Evolutionary conservation across 2,329 filamentous ascomycete species (phyloP).

Genomic region (Cordyceps militaris): DNA sequence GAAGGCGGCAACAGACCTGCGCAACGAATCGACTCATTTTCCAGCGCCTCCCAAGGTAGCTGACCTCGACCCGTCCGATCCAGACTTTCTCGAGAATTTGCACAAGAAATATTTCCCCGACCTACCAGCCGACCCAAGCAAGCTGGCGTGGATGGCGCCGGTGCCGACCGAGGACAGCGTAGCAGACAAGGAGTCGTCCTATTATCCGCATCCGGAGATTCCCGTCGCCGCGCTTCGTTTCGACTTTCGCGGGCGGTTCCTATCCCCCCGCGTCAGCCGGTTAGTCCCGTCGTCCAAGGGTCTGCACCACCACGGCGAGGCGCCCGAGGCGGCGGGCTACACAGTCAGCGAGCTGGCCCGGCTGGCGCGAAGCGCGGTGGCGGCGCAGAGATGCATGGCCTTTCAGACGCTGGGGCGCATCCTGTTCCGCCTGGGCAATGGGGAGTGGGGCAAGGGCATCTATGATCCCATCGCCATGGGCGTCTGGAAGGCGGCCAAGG

Average conservation of each 20-base stretch:
- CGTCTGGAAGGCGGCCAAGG: slow-evolving; percentile 74
- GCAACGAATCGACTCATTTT: slow-evolving; percentile 50
- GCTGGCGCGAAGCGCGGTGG: slow-evolving; percentile 71
- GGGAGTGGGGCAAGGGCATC: slow-evolving; percentile 54
- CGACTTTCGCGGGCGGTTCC: slow-evolving; percentile 72
- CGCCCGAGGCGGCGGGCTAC: slow-evolving; percentile 90
- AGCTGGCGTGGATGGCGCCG: slow-evolving; percentile 84
- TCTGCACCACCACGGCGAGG: slow-evolving; percentile 87
- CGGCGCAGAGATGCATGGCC: slow-evolving; percentile 82
- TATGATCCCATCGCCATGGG: slow-evolving; percentile 62
- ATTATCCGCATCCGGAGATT: slow-evolving; percentile 72
- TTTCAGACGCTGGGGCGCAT: slow-evolving; percentile 86
- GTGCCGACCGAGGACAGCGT: slow-evolving; percentile 56
- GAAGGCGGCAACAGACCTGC: slow-evolving; percentile 33
- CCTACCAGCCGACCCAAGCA: slow-evolving; percentile 75
- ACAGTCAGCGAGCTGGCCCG: slow-evolving; percentile 81
- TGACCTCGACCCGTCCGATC: slow-evolving; percentile 75
- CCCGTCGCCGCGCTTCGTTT: slow-evolving; percentile 75
- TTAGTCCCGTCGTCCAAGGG: slow-evolving; percentile 70
- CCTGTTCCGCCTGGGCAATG: slow-evolving; percentile 72
- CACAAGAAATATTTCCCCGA: slow-evolving; percentile 92
- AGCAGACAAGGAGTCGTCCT: slow-evolving; percentile 65
- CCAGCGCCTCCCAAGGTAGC: slow-evolving; percentile 49
- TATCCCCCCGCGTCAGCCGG: slow-evolving; percentile 69
- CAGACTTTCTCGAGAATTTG: slow-evolving; percentile 74